phyloP scores from a whole-genome alignment of 139 green algal species.

The Chlorella sp. region DNA sequence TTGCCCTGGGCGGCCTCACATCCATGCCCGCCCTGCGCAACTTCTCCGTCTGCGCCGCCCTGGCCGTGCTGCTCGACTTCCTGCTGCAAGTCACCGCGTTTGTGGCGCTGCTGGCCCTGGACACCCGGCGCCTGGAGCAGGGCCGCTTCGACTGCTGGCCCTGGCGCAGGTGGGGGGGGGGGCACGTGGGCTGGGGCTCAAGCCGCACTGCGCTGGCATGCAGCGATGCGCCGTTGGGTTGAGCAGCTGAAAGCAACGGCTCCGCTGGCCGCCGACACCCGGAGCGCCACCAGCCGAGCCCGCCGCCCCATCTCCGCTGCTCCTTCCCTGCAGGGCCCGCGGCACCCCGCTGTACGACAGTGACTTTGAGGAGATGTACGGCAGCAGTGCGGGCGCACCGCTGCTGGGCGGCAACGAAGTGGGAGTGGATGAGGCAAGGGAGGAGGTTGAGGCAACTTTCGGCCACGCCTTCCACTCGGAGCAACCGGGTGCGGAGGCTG shows the following conservation, averaged over 20 bases:
- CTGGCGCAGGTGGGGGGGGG: constrained; percentile 43
- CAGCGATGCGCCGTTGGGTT: no score
- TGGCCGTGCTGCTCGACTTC: constrained; percentile 87
- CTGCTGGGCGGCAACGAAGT: neutral
- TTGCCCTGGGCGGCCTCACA: constrained; percentile 76
- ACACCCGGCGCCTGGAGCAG: constrained; percentile 62
- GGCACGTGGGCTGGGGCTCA: neutral
- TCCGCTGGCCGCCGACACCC: no score
- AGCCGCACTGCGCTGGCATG: neutral
- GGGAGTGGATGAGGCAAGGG: neutral
- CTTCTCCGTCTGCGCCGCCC: constrained; percentile 81
- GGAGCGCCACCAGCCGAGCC: no score
- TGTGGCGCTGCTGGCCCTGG: constrained; percentile 77
- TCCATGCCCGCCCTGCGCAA: constrained; percentile 87
- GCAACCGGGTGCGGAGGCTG: neutral
- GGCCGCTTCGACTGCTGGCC: constrained; percentile 73
- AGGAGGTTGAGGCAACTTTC: constrained; percentile 19
- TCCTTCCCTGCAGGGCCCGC: neutral
- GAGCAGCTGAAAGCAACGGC: no score
- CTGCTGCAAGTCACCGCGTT: constrained; percentile 86
- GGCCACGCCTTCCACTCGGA: neutral
- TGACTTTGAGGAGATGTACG: constrained; percentile 11
- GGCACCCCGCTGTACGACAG: constrained; percentile 27
- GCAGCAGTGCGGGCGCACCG: neutral
- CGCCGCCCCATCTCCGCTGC: neutral